These are phyloP conservation scores for Prillingera fragicola DNA, from an alignment of 1,284 basidiomycete genomes.

Conservation along the genomic window DNA sequence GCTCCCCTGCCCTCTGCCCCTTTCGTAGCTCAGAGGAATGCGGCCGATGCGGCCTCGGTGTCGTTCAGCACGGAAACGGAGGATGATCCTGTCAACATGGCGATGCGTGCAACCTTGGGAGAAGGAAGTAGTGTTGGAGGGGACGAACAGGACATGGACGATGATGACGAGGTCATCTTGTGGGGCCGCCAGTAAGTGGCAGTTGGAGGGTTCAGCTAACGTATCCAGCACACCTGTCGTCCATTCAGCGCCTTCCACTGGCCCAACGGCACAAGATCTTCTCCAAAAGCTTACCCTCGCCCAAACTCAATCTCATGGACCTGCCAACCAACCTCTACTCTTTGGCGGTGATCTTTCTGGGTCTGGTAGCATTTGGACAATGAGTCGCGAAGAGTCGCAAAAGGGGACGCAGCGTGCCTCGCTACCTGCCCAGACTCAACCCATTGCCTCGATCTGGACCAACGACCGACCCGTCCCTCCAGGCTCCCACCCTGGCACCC, in stretches of 20 bases:
- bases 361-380: constrained; percentile 31
- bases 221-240: constrained; percentile 6
- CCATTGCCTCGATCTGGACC: constrained; percentile 2
- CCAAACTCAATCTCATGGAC: background rate
- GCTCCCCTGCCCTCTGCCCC: constrained; percentile 10
- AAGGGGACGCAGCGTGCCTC: constrained; percentile 18
- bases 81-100: constrained; percentile 72
- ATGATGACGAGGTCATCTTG: constrained; percentile 39
- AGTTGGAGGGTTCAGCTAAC: background rate
- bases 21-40: constrained; percentile 27
- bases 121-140: constrained; percentile 50
- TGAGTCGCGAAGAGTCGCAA: constrained; percentile 32
- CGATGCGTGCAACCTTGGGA: constrained; percentile 61
- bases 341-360: constrained; percentile 21
- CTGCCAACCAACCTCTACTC: constrained; percentile 10
- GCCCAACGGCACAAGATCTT: constrained; percentile 20
- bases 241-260: background rate
- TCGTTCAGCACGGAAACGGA: constrained; percentile 66
- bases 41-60: constrained; percentile 54
- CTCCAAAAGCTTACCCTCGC: constrained; percentile 24
- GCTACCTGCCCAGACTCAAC: background rate
- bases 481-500: background rate
- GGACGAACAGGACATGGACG: constrained; percentile 38
- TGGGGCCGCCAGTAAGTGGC: constrained; percentile 26
- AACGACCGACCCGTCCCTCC: background rate